Evolutionary conservation across 2,329 filamentous ascomycete genomes (phyloP), one percentile per base, ranked within the genome.

Genomic region (Monilinia aucupariae): DNA sequence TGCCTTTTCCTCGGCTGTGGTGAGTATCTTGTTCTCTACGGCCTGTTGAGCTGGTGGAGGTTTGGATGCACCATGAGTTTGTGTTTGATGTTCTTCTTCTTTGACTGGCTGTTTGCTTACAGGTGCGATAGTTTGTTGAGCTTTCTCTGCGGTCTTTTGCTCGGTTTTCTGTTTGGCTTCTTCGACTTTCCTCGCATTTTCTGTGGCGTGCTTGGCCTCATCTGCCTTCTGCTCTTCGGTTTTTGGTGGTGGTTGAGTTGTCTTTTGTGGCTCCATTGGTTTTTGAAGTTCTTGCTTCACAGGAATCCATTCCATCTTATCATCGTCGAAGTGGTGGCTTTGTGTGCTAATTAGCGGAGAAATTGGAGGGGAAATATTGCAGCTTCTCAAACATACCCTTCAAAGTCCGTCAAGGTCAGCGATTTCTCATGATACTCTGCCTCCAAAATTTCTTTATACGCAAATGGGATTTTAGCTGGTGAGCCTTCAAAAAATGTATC

Each of bases 401-500:
- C 75, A 66, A 77, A 86, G 4, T 82, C 74, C 0, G 77, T 84
- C 22, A 78, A 74, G 0, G 75, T 77, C 63, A 88, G 69, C 0
- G 84, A 79, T 51, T 76, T 78, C 54, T 78, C 71, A 4, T 80
- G 75, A 67, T 88, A 88, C 69, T 88, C 85, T 12, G 82, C 77
- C 25, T 77, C 76, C 1, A 88, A 75, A 55, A 88, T 78, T 53
- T 84, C 81, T 64, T 81, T 79, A 70, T 85, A 88, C 9, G 78
- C 76, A 69, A 81, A 85, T 0, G 89, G 89, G 30, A 91, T 85
- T 74, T 85, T 85, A 52, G 82, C 87, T 0, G 80, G 77, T 0
- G 85, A 80, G 0, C 85, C 86, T 70, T 91, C 88, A 63, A 89
- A 91, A 1, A 78, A 81, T 1, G 85, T 89, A 64, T 85, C 81